Conservation (phyloP, 306 rosid species). For the Fagus crenata region DNA sequence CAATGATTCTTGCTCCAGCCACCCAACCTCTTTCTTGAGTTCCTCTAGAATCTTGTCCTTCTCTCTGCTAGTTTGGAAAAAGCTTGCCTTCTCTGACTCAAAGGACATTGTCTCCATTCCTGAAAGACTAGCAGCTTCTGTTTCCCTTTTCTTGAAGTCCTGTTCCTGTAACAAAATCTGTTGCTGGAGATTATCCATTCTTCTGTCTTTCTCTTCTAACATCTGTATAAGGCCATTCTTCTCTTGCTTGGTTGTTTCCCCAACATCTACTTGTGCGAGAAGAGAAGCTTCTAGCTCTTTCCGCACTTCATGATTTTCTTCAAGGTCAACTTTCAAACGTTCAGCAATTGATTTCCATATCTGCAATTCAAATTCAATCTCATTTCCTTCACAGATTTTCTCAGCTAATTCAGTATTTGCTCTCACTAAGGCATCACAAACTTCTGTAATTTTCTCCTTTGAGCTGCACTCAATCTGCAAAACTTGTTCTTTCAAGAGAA, state of each 20-base stretch:
- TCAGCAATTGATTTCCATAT: slow-evolving; percentile 61
- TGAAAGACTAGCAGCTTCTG: slow-evolving; percentile 35
- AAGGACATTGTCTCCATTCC: slow-evolving; percentile 26
- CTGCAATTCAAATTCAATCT: slow-evolving; percentile 67
- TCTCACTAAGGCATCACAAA: slow-evolving; percentile 47
- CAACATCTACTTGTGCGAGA: slow-evolving; percentile 60
- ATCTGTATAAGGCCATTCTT: slow-evolving; percentile 36
- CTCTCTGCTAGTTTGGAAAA: slow-evolving; percentile 37
- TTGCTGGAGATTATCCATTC: slow-evolving; percentile 41
- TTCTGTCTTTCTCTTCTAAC: slow-evolving; percentile 48
- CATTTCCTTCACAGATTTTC: slow-evolving; percentile 52
- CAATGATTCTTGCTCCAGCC: slow-evolving; percentile 52
- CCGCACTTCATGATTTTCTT: slow-evolving; percentile 47
- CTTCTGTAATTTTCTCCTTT: slow-evolving; percentile 36
- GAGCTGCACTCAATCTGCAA: slow-evolving; percentile 32
- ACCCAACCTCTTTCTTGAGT: slow-evolving; percentile 50
- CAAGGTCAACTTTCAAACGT: slow-evolving; percentile 49
- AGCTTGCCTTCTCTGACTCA: slow-evolving; percentile 22
- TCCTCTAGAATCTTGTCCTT: slow-evolving; percentile 55
- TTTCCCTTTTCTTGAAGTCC: slow-evolving; percentile 36
- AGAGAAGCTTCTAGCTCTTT: slow-evolving; percentile 77
- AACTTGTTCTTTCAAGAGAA: slow-evolving; percentile 39
- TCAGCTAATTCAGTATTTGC: slow-evolving; percentile 49
- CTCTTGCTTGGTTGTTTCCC: slow-evolving; percentile 61
- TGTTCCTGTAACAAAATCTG: slow-evolving; percentile 50